phyloP scores from a whole-genome alignment of 1,284 basidiomycete species.

The Moesziomyces aphidis region DNA sequence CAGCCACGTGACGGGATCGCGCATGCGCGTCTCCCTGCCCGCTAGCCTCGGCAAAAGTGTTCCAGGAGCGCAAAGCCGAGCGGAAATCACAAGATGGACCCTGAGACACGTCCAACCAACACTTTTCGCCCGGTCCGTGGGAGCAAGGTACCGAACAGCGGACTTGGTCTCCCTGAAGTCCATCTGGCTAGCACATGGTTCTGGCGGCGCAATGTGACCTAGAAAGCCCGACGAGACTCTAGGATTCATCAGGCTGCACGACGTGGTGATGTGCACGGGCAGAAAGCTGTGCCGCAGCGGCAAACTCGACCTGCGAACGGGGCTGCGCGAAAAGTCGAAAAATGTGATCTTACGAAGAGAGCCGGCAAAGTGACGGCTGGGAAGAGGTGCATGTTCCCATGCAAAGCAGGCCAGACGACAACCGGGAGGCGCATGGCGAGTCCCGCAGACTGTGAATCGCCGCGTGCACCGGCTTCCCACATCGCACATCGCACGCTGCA shows the following conservation, averaged over 20 bases:
- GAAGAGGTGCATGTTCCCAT: not conserved
- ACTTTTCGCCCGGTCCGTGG: not conserved
- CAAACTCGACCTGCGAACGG: not conserved
- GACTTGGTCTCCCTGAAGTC: no score
- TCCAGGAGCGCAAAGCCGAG: no score
- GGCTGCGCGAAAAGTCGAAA: not conserved
- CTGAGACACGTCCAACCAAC: not conserved
- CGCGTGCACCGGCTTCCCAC: no score
- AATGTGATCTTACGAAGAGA: not conserved
- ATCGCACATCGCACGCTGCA: no score
- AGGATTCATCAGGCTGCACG: not conserved
- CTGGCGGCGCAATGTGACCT: no score
- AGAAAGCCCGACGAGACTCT: no score
- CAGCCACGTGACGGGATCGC: not conserved
- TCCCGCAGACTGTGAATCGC: not conserved
- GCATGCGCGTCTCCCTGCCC: not conserved
- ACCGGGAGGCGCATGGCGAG: not conserved
- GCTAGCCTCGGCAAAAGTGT: not conserved
- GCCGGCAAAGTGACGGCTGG: not conserved
- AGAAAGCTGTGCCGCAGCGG: not conserved
- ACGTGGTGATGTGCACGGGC: not conserved
- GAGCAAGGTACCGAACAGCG: no score
- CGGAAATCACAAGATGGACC: not conserved
- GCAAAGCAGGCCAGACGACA: not conserved
- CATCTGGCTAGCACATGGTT: not conserved